Evolutionary conservation across 164 flowering plant species (phyloP), one percentile per base, ranked within the genome.

Genomic region (Akebia trifoliata): DNA sequence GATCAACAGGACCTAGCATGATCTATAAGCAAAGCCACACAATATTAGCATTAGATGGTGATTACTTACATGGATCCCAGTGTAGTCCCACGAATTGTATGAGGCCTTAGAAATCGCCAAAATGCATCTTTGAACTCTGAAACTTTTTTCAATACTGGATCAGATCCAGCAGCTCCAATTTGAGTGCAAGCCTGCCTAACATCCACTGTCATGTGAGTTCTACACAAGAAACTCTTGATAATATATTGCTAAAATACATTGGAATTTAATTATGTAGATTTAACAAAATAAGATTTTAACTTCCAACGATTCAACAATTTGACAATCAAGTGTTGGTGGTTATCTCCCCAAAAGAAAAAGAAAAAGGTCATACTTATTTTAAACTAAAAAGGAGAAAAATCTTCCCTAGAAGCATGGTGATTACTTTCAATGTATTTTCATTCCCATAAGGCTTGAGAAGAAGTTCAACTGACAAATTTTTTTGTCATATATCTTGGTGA

Each of bases 101-200:
- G 99, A 38, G 99, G 99, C 76, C 99, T 81, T 31, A 90, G 65
- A 59, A 93, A 93, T 75, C 96, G 84, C 97, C 99, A 93, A 37
- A 76, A 73, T 54, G 97, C 95, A 77, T 90, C 89, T 66, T 65
- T 80, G 65, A 86, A 85, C 28, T 67, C 72, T 35, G 76, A 77
- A 62, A 84, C 30, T 67, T 83, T 87, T 63, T 69, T 74, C 28
- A 69, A 35, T 36, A 71, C 24, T 4, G 95, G 80, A 74, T 78
- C 86, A 61, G 90, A 78, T 46, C 78, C 94, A 69, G 92, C 77
- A 58, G 83, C 82, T 66, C 82, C 96, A 78, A 74, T 72, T 79
- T 72, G 73, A 62, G 81, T 54, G 69, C 81, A 81, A 21, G 93
- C 96, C 99, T 93, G 81, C 38, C 42, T 59, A 63, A 29, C 67